These are phyloP conservation scores for Phytophthora sp. DNA, from an alignment of 352 stramenopile species.

Conservation along the genomic window DNA sequence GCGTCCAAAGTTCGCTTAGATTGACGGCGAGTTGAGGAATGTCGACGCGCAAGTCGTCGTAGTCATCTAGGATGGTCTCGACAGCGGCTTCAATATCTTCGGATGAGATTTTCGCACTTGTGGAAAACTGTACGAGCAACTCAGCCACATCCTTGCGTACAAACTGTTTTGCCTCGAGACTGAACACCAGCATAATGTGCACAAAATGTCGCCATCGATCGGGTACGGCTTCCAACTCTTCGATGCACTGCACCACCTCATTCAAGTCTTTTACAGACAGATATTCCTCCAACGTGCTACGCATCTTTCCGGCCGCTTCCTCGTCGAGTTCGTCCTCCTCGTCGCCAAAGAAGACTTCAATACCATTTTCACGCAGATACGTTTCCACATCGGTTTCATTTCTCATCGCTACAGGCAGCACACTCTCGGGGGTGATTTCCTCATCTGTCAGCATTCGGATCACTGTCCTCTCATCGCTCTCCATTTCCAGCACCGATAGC, in stretches of 20 bases:
- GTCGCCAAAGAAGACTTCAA: slow-evolving; percentile 72
- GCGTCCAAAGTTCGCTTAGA: slow-evolving; percentile 62
- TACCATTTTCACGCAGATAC: slow-evolving; percentile 70
- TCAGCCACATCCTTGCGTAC: slow-evolving; percentile 51
- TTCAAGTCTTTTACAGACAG: slow-evolving; percentile 74
- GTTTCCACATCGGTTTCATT: slow-evolving; percentile 55
- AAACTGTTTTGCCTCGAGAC: slow-evolving; percentile 57
- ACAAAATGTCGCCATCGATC: slow-evolving; percentile 77
- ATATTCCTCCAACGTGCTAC: slow-evolving; percentile 80
- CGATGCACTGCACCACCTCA: slow-evolving; percentile 78
- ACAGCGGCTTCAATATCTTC: slow-evolving; percentile 64
- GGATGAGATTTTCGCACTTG: slow-evolving; percentile 43
- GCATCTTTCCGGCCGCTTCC: slow-evolving; percentile 67
- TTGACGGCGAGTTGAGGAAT: slow-evolving; percentile 68
- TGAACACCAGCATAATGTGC: slow-evolving; percentile 50
- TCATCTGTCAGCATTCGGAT: slow-evolving; percentile 82
- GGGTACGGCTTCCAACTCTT: slow-evolving; percentile 56
- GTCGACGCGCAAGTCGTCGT: slow-evolving; percentile 78
- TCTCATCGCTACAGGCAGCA: slow-evolving; percentile 51
- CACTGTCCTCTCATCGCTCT: slow-evolving; percentile 70
- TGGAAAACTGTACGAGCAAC: slow-evolving; percentile 55
- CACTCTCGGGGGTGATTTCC: slow-evolving; percentile 62
- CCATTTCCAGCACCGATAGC: slow-evolving; percentile 72
- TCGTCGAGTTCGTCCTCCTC: slow-evolving; percentile 68
- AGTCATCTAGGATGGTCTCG: slow-evolving; percentile 67